A percentile compares a stretch with the other conserved stretches of the same genome.
phyloP scores from a whole-genome alignment of 768 basidiomycete species.

The Rhizopogon vesiculosus region DNA sequence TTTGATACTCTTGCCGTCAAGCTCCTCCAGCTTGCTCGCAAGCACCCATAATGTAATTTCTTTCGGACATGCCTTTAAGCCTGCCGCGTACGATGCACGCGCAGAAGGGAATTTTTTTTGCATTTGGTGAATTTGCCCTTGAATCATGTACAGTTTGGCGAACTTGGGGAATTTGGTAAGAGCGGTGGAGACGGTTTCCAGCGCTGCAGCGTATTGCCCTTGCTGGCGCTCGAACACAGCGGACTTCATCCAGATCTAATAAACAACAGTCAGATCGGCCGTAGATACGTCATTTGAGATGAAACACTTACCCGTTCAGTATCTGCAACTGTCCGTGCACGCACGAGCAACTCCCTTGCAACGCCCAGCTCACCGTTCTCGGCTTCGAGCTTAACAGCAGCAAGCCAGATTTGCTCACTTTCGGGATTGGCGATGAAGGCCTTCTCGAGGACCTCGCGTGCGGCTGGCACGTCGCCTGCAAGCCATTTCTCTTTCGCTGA shows the following conservation, averaged over 20 bases:
- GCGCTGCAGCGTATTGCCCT: slow-evolving; percentile 65
- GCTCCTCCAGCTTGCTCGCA: slow-evolving; percentile 84
- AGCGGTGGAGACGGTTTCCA: slow-evolving; percentile 70
- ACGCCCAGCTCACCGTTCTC: slow-evolving; percentile 90
- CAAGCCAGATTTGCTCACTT: slow-evolving; percentile 96
- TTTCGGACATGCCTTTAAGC: slow-evolving; percentile 84
- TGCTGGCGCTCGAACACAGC: slow-evolving; percentile 94
- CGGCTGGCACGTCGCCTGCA: slow-evolving; percentile 82
- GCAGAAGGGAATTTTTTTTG: slow-evolving; percentile 59
- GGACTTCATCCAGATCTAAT: slow-evolving; percentile 98
- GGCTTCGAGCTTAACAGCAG: slow-evolving; percentile 94
- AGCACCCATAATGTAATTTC: slow-evolving; percentile 86
- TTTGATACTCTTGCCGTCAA: slow-evolving; percentile 89
- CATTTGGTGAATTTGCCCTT: slow-evolving; percentile 83
- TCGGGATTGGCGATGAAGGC: slow-evolving; percentile 96
- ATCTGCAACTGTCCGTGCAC: slow-evolving; percentile 87
- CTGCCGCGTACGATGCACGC: slow-evolving; percentile 76
- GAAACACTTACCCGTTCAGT: slow-evolving; percentile 71
- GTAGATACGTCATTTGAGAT: neutral
- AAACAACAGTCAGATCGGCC: neutral
- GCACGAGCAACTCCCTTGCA: slow-evolving; percentile 80
- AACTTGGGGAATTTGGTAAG: slow-evolving; percentile 84
- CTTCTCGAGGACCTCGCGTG: slow-evolving; percentile 80
- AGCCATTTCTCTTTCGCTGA: slow-evolving; percentile 97
- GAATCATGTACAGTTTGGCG: slow-evolving; percentile 94